A percentile compares a stretch with the other conserved stretches of the same genome.
phyloP scores from a whole-genome alignment of 2,329 filamentous ascomycete species.

The Epichloe aotearoae region DNA sequence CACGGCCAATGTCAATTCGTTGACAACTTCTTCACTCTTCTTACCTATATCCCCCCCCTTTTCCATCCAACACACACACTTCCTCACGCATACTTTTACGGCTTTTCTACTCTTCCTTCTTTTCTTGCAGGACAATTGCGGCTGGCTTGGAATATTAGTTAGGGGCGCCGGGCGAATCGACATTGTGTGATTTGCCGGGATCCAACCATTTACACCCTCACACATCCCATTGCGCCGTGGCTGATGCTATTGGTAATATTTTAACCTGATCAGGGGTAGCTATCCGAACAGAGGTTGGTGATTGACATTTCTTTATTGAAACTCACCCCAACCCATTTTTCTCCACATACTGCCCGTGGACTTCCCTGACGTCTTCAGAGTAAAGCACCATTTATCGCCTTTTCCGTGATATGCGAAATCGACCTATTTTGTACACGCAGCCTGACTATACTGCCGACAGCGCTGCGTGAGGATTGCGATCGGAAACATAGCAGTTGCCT shows the following conservation, averaged over 20 bases:
- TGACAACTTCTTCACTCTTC: constrained; percentile 1
- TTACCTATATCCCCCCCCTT: constrained; percentile 1
- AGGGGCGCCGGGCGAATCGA: constrained; percentile 1
- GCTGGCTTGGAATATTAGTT: constrained; percentile 1
- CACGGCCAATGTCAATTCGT: neutral
- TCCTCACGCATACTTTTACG: neutral
- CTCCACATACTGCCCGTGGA: neutral
- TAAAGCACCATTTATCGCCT: neutral
- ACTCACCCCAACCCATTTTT: neutral
- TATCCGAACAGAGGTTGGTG: constrained; percentile 4
- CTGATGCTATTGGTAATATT: constrained; percentile 1
- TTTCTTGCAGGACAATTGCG: constrained; percentile 1
- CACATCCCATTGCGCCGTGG: constrained; percentile 3
- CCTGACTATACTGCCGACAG: neutral
- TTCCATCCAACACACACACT: neutral
- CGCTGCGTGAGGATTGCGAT: neutral
- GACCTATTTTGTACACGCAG: neutral
- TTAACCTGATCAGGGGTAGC: neutral
- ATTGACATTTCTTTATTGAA: constrained; percentile 1
- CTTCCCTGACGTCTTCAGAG: neutral
- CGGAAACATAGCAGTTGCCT: neutral
- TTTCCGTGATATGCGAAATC: neutral
- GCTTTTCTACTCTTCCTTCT: neutral
- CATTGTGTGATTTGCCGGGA: constrained; percentile 3
- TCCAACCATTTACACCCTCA: constrained; percentile 5